phyloP scores from a whole-genome alignment of 192 early-diverging fungal genomes.

The Coemansia sp. region DNA sequence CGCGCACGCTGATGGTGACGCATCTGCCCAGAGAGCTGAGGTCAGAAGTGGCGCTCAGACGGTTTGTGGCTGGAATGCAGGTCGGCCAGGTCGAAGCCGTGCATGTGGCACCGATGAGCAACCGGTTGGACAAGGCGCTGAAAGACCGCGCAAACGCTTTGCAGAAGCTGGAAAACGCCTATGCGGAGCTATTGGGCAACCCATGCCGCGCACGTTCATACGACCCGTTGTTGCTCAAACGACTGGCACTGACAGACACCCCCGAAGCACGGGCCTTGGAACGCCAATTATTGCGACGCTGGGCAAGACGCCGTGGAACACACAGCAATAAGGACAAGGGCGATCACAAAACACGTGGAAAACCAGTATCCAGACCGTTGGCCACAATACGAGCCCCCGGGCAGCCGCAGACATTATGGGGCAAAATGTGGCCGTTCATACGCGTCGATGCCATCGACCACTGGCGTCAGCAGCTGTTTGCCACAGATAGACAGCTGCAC shows the following conservation, averaged over 20 bases:
- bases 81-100: conserved; percentile 67
- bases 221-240: conserved; percentile 57
- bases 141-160: conserved; percentile 46
- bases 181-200: conserved; percentile 65
- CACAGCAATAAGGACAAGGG: neutral
- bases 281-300: conserved; percentile 29
- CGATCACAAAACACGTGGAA: neutral
- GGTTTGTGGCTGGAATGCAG: conserved; percentile 63
- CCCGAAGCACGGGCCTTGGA: conserved; percentile 39
- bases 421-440: conserved; percentile 25
- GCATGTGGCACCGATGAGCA: conserved; percentile 60
- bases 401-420: neutral
- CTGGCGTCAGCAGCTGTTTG: conserved; percentile 57
- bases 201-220: conserved; percentile 67
- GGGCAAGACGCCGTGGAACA: conserved; percentile 11
- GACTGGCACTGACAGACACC: conserved; percentile 29
- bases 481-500: conserved; percentile 53
- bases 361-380: conserved; percentile 11
- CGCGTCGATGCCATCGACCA: conserved; percentile 67
- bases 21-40: conserved; percentile 67
- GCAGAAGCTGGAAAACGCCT: conserved; percentile 59
- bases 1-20: conserved; percentile 71
- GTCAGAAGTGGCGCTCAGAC: conserved; percentile 51
- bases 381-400: neutral
- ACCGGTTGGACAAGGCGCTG: conserved; percentile 59